Evolutionary conservation across 139 green algal genomes (phyloP).

Genomic region (Picochlorum sp.): DNA sequence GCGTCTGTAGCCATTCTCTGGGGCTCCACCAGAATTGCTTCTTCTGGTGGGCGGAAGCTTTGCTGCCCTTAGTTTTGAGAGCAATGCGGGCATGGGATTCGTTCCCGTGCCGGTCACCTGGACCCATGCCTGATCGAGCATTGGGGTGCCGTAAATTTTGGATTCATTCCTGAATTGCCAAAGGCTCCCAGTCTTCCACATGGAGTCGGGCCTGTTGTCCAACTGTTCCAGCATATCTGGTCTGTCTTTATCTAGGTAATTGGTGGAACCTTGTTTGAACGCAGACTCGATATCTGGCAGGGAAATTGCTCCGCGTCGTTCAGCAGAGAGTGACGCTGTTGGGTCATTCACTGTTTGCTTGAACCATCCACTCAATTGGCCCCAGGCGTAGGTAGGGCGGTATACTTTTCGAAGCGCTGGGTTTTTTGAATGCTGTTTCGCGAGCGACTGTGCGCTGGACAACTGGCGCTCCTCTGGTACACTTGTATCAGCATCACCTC

Average conservation of each 20-base stretch:
- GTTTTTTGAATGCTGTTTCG: constrained; percentile 3
- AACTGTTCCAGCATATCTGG: constrained; percentile 53
- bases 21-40: constrained; percentile 7
- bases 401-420: constrained; percentile 64
- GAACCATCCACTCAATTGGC: constrained; percentile 77
- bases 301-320: constrained; percentile 70
- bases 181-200: constrained; percentile 59
- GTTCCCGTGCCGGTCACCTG: not conserved
- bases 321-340: constrained; percentile 64
- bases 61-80: constrained; percentile 13
- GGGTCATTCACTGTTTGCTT: constrained; percentile 90
- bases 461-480: not conserved
- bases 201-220: constrained; percentile 40
- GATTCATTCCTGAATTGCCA: constrained; percentile 72
- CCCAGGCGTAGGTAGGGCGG: constrained; percentile 70
- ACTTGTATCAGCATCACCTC: constrained; percentile 7
- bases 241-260: constrained; percentile 45
- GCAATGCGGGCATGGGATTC: constrained; percentile 7
- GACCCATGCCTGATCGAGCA: constrained; percentile 55
- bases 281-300: constrained; percentile 73
- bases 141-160: constrained; percentile 74
- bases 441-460: not conserved
- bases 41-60: constrained; percentile 9
- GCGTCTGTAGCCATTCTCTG: not conserved
- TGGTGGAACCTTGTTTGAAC: constrained; percentile 24